Conservation (phyloP, 306 rosid species). For the Begonia fuchsioides region DNA sequence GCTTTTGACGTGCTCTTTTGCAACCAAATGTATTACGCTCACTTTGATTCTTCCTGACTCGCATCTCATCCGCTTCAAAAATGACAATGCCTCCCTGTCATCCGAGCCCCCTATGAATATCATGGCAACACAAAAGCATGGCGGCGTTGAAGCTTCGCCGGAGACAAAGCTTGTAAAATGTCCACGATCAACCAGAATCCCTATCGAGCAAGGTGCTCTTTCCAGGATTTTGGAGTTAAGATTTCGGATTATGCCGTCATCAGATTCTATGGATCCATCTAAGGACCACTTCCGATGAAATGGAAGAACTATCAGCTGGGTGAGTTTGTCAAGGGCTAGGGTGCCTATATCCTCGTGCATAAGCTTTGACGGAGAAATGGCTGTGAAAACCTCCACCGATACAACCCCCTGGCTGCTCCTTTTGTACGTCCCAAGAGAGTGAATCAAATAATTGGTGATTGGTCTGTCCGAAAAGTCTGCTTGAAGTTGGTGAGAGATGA, state of each 20-base stretch:
- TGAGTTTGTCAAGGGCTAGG: conserved; percentile 38
- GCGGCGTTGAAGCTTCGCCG: neutral
- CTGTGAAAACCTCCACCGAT: conserved; percentile 25
- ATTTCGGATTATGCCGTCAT: conserved; percentile 24
- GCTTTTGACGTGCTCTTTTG: neutral
- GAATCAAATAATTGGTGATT: conserved; percentile 15
- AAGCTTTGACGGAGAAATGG: conserved; percentile 36
- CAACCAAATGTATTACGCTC: conserved; percentile 16
- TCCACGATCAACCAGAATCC: conserved; percentile 29
- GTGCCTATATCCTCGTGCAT: conserved; percentile 65
- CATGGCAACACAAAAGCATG: conserved; percentile 18
- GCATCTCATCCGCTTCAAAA: conserved; percentile 29
- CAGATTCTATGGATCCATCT: conserved; percentile 31
- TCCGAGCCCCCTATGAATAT: conserved; percentile 56
- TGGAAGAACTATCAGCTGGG: conserved; percentile 45
- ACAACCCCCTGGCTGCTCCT: conserved; percentile 17
- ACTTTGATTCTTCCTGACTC: conserved; percentile 18
- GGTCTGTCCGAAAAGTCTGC: conserved; percentile 9
- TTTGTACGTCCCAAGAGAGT: conserved; percentile 24
- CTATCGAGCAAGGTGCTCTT: conserved; percentile 62
- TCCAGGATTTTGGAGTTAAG: conserved; percentile 32
- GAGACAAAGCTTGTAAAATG: conserved; percentile 17
- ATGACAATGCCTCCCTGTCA: conserved; percentile 45
- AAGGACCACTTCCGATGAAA: conserved; percentile 41
- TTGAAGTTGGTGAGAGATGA: conserved; percentile 27